A percentile compares a stretch with the other conserved stretches of the same genome.
These are phyloP conservation scores for Cordyceps fumosorosea DNA, from an alignment of 2,329 filamentous ascomycete species.

Conservation along the genomic window DNA sequence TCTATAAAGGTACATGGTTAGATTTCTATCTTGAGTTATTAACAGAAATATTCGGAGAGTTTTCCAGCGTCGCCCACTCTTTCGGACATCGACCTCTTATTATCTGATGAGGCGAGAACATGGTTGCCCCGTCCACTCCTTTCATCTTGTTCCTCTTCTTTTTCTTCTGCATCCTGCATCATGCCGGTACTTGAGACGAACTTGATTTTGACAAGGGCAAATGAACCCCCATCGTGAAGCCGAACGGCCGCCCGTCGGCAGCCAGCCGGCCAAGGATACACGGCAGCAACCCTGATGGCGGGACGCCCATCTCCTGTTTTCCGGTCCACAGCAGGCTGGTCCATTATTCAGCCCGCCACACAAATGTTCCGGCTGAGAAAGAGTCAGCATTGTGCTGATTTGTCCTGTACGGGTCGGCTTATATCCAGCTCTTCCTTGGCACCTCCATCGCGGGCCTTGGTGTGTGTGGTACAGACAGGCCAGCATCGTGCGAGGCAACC, in stretches of 20 bases:
- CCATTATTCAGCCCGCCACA: background rate
- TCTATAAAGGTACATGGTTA: too few species aligned
- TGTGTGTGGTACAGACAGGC: background rate
- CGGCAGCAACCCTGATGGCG: background rate
- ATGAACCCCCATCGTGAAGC: too few species aligned
- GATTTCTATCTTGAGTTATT: too few species aligned
- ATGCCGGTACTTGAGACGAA: background rate
- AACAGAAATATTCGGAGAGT: too few species aligned
- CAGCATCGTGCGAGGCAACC: background rate
- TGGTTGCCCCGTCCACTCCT: too few species aligned
- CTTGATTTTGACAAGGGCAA: background rate
- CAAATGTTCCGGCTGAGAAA: background rate
- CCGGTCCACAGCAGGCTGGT: background rate
- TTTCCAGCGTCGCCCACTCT: background rate
- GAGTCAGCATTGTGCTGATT: background rate
- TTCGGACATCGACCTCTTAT: too few species aligned
- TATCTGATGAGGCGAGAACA: too few species aligned
- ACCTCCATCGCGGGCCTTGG: background rate
- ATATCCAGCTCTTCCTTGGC: background rate
- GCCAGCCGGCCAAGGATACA: background rate
- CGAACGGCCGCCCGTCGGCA: background rate
- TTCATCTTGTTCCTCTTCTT: background rate
- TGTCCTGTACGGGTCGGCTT: background rate
- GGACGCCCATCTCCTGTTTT: background rate
- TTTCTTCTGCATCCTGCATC: background rate